Percentiles rank a stretch among this genome's conserved stretches.
These are phyloP conservation scores for Eucalyptus erythrocorys DNA, from an alignment of 345 rosid species.

Conservation along the genomic window DNA sequence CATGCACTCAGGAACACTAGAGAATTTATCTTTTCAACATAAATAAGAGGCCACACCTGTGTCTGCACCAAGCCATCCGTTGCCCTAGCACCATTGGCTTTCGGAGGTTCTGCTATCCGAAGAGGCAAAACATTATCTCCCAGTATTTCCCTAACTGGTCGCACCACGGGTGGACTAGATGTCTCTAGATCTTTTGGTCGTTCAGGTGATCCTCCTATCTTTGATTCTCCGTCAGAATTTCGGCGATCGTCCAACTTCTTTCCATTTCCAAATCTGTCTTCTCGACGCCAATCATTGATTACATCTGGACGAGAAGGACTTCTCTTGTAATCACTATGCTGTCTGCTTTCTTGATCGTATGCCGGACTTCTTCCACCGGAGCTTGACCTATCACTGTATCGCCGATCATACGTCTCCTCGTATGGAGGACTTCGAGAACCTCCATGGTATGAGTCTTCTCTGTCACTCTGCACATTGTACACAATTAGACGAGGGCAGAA, in stretches of 20 bases:
- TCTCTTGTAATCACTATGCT: conserved; percentile 34
- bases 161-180: conserved; percentile 69
- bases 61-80: conserved; percentile 30
- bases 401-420: conserved; percentile 64
- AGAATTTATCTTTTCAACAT: background rate
- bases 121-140: conserved; percentile 81
- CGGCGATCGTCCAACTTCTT: conserved; percentile 43
- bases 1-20: background rate
- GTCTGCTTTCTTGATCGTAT: conserved; percentile 49
- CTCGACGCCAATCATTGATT: conserved; percentile 85
- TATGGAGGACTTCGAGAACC: conserved; percentile 86
- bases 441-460: conserved; percentile 53
- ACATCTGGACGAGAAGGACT: conserved; percentile 74
- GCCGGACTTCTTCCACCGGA: conserved; percentile 81
- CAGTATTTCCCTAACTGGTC: conserved; percentile 87
- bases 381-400: conserved; percentile 61
- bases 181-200: conserved; percentile 43
- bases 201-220: conserved; percentile 64
- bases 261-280: conserved; percentile 81
- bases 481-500: background rate
- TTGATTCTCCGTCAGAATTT: conserved; percentile 41
- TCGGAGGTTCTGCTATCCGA: conserved; percentile 83
- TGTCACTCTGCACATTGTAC: conserved; percentile 44
- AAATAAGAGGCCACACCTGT: conserved; percentile 36
- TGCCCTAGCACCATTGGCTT: conserved; percentile 42